Percentiles rank a stretch among this genome's conserved stretches.
Conservation (phyloP, 179 eudicot genomes). For the Silene noctiflora region DNA sequence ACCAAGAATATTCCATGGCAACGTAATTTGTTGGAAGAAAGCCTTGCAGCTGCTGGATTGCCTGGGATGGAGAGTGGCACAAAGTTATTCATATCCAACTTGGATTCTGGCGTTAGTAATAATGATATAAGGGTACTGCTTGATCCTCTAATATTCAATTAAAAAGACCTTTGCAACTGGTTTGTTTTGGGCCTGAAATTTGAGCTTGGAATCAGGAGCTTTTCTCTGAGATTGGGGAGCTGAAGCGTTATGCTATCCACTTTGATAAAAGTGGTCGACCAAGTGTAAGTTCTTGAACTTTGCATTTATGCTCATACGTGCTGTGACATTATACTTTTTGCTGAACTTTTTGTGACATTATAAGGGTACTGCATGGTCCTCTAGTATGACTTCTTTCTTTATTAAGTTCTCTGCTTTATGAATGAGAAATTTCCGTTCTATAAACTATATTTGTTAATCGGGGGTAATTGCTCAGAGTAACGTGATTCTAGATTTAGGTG, state of each 20-base stretch:
- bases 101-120: slow-evolving; percentile 81
- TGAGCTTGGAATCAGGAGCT: slow-evolving; percentile 75
- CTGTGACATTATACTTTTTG: neutral
- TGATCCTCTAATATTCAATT: slow-evolving; percentile 35
- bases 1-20: slow-evolving; percentile 70
- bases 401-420: neutral
- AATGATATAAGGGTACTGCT: slow-evolving; percentile 91
- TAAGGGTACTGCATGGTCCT: no score
- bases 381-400: neutral
- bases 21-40: slow-evolving; percentile 79
- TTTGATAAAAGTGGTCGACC: slow-evolving; percentile 75
- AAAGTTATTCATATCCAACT: slow-evolving; percentile 67
- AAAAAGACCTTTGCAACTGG: slow-evolving; percentile 32
- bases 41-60: slow-evolving; percentile 84
- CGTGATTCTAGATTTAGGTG: neutral
- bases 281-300: slow-evolving; percentile 55
- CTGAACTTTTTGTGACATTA: neutral
- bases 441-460: neutral
- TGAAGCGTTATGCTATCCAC: slow-evolving; percentile 87
- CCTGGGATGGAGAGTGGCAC: slow-evolving; percentile 63
- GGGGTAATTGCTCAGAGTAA: neutral
- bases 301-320: neutral
- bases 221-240: slow-evolving; percentile 84
- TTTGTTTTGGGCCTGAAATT: slow-evolving; percentile 42
- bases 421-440: neutral